Conservation (phyloP, 1,139 yeast genomes). For the Yamadazyma siamensis region DNA sequence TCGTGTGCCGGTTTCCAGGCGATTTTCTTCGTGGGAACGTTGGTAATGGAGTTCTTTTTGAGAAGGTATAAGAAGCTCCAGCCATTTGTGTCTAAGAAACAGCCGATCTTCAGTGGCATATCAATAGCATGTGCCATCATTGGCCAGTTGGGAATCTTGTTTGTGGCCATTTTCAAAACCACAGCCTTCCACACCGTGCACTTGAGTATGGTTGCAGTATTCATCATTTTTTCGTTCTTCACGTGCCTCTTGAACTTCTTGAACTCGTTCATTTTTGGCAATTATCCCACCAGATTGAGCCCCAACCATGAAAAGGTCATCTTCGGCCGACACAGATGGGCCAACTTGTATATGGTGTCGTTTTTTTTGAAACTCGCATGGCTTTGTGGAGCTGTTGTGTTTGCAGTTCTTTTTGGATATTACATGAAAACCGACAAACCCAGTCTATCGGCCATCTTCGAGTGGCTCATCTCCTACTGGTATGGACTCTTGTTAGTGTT, state of each 20-base stretch:
- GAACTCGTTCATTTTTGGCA: slow-evolving; percentile 62
- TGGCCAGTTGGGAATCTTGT: slow-evolving; percentile 75
- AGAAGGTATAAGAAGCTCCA: slow-evolving; percentile 53
- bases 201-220: slow-evolving; percentile 65
- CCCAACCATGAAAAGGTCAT: slow-evolving; percentile 41
- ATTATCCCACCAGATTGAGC: slow-evolving; percentile 38
- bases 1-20: slow-evolving; percentile 81
- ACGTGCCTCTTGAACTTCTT: slow-evolving; percentile 60
- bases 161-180: slow-evolving; percentile 75
- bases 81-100: slow-evolving; percentile 47
- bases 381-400: slow-evolving; percentile 63
- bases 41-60: slow-evolving; percentile 54
- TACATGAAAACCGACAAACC: slow-evolving; percentile 34
- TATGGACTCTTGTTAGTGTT: slow-evolving; percentile 68
- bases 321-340: slow-evolving; percentile 37
- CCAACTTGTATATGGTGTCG: slow-evolving; percentile 47
- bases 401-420: slow-evolving; percentile 69
- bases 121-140: slow-evolving; percentile 54
- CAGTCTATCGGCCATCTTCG: slow-evolving; percentile 58
- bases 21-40: slow-evolving; percentile 66
- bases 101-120: slow-evolving; percentile 46
- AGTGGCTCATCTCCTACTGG: slow-evolving; percentile 83
- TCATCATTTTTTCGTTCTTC: slow-evolving; percentile 67
- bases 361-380: slow-evolving; percentile 58
- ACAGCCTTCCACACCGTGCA: slow-evolving; percentile 59